Conservation (phyloP, 2,329 filamentous ascomycete species). For the Hypoxylon sp. region DNA sequence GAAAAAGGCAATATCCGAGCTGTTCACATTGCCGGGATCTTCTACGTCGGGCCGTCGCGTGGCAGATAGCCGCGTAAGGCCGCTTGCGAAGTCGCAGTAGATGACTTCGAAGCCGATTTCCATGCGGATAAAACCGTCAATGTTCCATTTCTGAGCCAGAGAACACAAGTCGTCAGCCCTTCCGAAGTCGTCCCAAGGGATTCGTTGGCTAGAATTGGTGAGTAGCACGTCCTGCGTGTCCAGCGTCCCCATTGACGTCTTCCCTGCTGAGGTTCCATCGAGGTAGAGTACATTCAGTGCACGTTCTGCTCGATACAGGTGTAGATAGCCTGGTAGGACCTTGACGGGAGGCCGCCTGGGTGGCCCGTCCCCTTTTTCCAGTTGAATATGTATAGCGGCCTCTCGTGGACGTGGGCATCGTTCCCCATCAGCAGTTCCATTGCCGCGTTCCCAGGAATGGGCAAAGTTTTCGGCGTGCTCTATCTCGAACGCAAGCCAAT, state of each 20-base stretch:
- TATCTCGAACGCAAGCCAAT: constrained; percentile 81
- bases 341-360: constrained; percentile 10
- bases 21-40: constrained; percentile 24
- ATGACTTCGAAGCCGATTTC: constrained; percentile 71
- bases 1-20: constrained; percentile 37
- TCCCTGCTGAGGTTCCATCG: constrained; percentile 74
- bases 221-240: constrained; percentile 72
- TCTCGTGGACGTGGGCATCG: background rate
- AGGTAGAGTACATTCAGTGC: constrained; percentile 70
- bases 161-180: constrained; percentile 66
- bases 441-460: constrained; percentile 24
- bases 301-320: constrained; percentile 68
- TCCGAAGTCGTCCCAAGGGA: constrained; percentile 53
- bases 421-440: constrained; percentile 11
- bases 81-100: constrained; percentile 57
- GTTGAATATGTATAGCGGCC: background rate
- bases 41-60: constrained; percentile 42
- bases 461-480: constrained; percentile 77
- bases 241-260: constrained; percentile 69
- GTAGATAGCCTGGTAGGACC: constrained; percentile 64
- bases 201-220: constrained; percentile 48
- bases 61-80: constrained; percentile 50
- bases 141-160: constrained; percentile 59
- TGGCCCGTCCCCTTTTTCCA: constrained; percentile 3
- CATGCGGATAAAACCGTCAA: constrained; percentile 55